Percentiles rank a stretch among this genome's conserved stretches.
phyloP scores from a whole-genome alignment of 352 stramenopile species.

The Globisporangium sylvaticum region DNA sequence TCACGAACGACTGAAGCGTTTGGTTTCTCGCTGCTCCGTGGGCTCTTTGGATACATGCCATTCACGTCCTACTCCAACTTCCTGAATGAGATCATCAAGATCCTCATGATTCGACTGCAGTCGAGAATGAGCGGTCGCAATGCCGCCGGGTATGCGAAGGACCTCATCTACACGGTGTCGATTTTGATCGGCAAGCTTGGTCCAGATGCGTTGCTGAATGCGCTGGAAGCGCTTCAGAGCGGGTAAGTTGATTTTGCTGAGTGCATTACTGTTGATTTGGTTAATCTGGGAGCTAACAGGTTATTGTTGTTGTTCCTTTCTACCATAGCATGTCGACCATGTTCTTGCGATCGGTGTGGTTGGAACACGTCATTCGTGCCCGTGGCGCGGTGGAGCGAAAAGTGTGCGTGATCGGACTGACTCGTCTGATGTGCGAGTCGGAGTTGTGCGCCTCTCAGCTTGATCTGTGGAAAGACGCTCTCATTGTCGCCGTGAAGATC shows the following conservation, averaged over 20 bases:
- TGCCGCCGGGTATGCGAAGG: conserved; percentile 72
- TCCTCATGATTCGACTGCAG: conserved; percentile 94
- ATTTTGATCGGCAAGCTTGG: conserved; percentile 89
- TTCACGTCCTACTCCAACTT: conserved; percentile 64
- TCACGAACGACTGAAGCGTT: conserved; percentile 90
- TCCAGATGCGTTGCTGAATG: conserved; percentile 66
- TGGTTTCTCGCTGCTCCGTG: conserved; percentile 91
- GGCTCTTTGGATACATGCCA: conserved; percentile 88
- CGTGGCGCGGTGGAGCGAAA: conserved; percentile 60
- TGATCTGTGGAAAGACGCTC: conserved; percentile 48
- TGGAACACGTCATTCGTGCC: conserved; percentile 78
- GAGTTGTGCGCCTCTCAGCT: conserved; percentile 52
- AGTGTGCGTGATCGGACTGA: conserved; percentile 64
- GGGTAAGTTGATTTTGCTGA: conserved; percentile 63
- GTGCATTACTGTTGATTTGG: too few species aligned
- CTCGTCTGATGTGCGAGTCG: conserved; percentile 70
- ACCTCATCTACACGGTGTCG: conserved; percentile 89
- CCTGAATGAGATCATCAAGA: conserved; percentile 91
- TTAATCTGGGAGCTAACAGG: conserved; percentile 21
- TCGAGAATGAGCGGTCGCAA: conserved; percentile 89
- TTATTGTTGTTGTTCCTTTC: conserved; percentile 23
- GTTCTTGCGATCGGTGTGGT: conserved; percentile 87
- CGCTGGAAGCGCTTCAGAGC: conserved; percentile 84
- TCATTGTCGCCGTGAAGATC: conserved; percentile 45
- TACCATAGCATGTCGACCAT: conserved; percentile 85